These are phyloP conservation scores for Microcos paniculata DNA, from an alignment of 345 rosid genomes.

Conservation along the genomic window DNA sequence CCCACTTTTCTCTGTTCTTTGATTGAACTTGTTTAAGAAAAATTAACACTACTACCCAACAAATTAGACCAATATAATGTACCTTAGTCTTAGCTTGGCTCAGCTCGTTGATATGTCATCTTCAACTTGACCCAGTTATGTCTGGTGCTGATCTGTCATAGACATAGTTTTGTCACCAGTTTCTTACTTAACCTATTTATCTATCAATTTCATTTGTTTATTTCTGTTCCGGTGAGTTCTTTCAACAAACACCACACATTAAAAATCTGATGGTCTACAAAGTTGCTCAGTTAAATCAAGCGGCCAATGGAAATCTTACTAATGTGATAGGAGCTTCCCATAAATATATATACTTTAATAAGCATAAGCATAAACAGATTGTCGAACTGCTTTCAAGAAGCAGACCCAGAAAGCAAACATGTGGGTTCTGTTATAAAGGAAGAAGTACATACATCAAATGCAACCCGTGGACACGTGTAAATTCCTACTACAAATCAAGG, in stretches of 20 bases:
- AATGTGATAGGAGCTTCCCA: background rate
- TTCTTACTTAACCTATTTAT: background rate
- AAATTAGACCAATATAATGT: background rate
- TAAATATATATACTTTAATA: too few relatives aligned
- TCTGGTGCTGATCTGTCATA: background rate
- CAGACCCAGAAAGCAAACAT: constrained; percentile 15
- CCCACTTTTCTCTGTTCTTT: background rate
- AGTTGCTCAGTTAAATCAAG: background rate
- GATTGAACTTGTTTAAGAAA: background rate
- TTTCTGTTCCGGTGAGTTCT: background rate
- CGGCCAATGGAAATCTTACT: constrained; percentile 21
- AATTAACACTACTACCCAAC: background rate
- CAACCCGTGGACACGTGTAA: background rate
- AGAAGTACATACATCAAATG: background rate
- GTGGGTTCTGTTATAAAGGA: constrained; percentile 8
- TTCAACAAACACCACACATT: background rate
- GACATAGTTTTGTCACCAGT: background rate
- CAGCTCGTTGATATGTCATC: constrained; percentile 26
- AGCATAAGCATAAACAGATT: background rate
- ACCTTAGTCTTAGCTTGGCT: background rate
- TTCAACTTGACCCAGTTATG: constrained; percentile 20
- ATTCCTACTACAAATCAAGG: background rate
- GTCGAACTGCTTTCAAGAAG: background rate
- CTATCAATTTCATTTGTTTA: background rate
- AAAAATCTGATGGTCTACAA: background rate